phyloP scores from a whole-genome alignment of 2,329 filamentous ascomycete genomes.

The Chaetothyriales sp. region DNA sequence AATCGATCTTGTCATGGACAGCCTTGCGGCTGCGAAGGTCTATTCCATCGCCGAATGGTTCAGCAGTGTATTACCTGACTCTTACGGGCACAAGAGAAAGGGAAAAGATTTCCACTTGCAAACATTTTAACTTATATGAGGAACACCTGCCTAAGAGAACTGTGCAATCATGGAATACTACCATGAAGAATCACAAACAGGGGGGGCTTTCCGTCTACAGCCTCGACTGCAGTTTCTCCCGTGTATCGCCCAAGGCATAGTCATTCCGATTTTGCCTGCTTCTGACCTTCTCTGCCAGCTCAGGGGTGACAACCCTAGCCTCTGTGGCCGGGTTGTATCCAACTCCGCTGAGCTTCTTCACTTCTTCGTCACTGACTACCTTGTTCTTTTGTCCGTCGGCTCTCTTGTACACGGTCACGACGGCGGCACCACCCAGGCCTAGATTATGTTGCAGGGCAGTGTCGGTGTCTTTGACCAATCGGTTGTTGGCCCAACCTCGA shows the following conservation, averaged over 20 bases:
- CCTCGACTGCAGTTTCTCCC: slow-evolving; percentile 55
- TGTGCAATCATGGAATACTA: too few species aligned
- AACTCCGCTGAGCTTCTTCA: slow-evolving; percentile 51
- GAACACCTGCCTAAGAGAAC: too few species aligned
- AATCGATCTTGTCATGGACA: too few species aligned
- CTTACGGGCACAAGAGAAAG: too few species aligned
- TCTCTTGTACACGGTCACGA: slow-evolving; percentile 77
- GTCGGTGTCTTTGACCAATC: slow-evolving; percentile 50
- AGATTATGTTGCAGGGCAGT: slow-evolving; percentile 83
- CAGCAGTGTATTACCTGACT: too few species aligned
- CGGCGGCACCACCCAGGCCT: slow-evolving; percentile 75
- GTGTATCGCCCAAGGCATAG: slow-evolving; percentile 65
- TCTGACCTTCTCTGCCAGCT: slow-evolving; percentile 53
- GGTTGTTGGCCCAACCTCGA: slow-evolving; percentile 89
- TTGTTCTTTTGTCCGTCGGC: slow-evolving; percentile 51
- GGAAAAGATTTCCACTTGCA: too few species aligned
- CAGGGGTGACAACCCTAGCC: slow-evolving; percentile 70
- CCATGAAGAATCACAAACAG: not conserved
- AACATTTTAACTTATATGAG: too few species aligned
- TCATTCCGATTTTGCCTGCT: slow-evolving; percentile 53
- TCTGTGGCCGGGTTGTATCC: slow-evolving; percentile 87
- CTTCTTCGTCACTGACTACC: slow-evolving; percentile 44
- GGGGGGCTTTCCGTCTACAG: slow-evolving; percentile 28
- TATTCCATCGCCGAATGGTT: too few species aligned
- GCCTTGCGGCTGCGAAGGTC: too few species aligned